These are phyloP conservation scores for Beta macrorhiza DNA, from an alignment of 179 eudicot genomes.

Conservation along the genomic window DNA sequence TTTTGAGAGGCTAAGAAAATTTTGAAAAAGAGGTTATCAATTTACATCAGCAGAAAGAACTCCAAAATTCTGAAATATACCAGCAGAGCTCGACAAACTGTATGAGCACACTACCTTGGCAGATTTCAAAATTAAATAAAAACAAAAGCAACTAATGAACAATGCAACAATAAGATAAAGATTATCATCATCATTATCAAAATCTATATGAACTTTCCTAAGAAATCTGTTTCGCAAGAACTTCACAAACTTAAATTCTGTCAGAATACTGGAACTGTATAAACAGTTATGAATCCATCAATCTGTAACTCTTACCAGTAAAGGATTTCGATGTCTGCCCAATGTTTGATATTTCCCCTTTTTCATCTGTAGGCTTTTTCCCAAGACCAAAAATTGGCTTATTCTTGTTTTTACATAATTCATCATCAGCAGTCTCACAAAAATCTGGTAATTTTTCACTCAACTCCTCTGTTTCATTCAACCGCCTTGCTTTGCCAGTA, in stretches of 20 bases:
- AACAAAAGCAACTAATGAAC: neutral
- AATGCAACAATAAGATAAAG: neutral
- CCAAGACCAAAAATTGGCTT: neutral
- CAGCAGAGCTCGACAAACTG: too few relatives aligned
- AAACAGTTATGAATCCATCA: neutral
- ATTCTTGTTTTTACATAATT: neutral
- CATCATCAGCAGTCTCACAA: neutral
- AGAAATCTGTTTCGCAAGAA: neutral
- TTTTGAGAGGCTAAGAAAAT: too few relatives aligned
- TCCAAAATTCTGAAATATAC: too few relatives aligned
- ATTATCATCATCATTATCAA: too few relatives aligned
- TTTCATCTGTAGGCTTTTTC: neutral
- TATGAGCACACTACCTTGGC: neutral
- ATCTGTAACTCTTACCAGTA: conserved; percentile 16
- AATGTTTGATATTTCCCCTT: neutral
- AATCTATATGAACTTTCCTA: too few relatives aligned
- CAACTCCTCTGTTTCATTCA: neutral
- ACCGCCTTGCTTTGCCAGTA: conserved; percentile 10
- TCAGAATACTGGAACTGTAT: too few relatives aligned
- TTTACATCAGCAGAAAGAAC: too few relatives aligned
- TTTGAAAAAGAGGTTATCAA: too few relatives aligned
- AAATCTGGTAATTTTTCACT: neutral
- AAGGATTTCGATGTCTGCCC: conserved; percentile 12
- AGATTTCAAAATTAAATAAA: neutral
- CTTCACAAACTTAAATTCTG: neutral